Percentiles rank a stretch among this genome's conserved stretches.
Evolutionary conservation across 2,329 filamentous ascomycete genomes (phyloP).

Genomic region (Lojkania enalia): DNA sequence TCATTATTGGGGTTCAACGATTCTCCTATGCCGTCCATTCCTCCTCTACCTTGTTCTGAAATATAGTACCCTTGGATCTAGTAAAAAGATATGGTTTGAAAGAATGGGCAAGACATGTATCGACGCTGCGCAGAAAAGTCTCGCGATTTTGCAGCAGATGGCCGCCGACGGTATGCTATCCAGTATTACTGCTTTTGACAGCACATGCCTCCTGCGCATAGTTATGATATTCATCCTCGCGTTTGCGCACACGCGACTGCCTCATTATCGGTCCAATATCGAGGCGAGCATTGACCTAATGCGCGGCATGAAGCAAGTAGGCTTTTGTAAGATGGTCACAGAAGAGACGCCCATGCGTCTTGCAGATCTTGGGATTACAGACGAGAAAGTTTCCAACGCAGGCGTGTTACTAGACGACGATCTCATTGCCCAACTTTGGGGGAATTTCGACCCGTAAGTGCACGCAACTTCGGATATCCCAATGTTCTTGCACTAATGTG

Average conservation of each 20-base stretch:
- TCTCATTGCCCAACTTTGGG: slow-evolving; percentile 36
- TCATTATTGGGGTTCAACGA: slow-evolving; percentile 41
- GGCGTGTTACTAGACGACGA: slow-evolving; percentile 32
- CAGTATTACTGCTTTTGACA: slow-evolving; percentile 41
- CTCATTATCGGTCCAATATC: slow-evolving; percentile 33
- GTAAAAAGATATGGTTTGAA: slow-evolving; percentile 39
- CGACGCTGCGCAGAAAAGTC: slow-evolving; percentile 36
- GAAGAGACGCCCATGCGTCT: slow-evolving; percentile 39
- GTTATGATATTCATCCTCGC: slow-evolving; percentile 43
- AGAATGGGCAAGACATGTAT: slow-evolving; percentile 40
- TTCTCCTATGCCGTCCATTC: slow-evolving; percentile 41
- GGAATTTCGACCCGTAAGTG: slow-evolving; percentile 37
- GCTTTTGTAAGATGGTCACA: slow-evolving; percentile 40
- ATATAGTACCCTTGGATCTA: slow-evolving; percentile 24
- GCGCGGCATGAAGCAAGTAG: slow-evolving; percentile 37
- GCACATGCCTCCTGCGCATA: slow-evolving; percentile 38
- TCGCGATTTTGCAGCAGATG: slow-evolving; percentile 36
- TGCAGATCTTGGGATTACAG: slow-evolving; percentile 33
- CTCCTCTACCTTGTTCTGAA: slow-evolving; percentile 40
- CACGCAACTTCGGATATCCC: background rate
- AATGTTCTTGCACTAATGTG: background rate
- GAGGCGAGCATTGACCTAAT: slow-evolving; percentile 27
- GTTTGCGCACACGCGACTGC: slow-evolving; percentile 32
- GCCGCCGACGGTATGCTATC: slow-evolving; percentile 28
- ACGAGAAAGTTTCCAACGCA: slow-evolving; percentile 11